These are phyloP conservation scores for Myrica gale DNA, from an alignment of 306 rosid genomes.

Conservation along the genomic window DNA sequence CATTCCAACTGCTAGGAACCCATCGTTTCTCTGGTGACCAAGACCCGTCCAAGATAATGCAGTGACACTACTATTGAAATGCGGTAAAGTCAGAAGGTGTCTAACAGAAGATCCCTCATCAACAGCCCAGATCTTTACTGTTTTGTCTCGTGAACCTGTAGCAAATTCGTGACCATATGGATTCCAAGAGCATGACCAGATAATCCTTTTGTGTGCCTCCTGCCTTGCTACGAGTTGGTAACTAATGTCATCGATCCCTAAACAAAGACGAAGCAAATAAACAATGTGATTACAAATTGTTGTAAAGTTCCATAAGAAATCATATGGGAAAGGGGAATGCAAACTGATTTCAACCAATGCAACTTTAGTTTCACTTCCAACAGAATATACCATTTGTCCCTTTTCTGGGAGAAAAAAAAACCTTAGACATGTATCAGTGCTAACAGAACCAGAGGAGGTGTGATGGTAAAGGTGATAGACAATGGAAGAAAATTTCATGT, in stretches of 20 bases:
- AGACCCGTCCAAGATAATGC: constrained; percentile 69
- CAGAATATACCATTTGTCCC: neutral
- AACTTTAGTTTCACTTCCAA: neutral
- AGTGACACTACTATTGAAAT: constrained; percentile 67
- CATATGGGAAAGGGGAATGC: neutral
- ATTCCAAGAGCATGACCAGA: constrained; percentile 98
- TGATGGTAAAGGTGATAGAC: neutral
- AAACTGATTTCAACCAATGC: neutral
- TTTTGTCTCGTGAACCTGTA: constrained; percentile 88
- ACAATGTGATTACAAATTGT: constrained; percentile 16
- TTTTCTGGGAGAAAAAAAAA: neutral
- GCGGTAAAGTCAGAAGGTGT: constrained; percentile 56
- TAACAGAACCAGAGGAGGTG: neutral
- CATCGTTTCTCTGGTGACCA: constrained; percentile 32
- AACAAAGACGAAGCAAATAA: constrained; percentile 22
- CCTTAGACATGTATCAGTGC: neutral
- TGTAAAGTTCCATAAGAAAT: neutral
- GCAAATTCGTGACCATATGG: constrained; percentile 85
- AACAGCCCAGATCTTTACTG: constrained; percentile 74
- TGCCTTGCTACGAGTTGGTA: constrained; percentile 62
- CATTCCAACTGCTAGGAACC: constrained; percentile 84
- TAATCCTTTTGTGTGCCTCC: constrained; percentile 94
- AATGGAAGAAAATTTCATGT: neutral
- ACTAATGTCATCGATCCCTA: constrained; percentile 57
- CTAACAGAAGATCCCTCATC: constrained; percentile 51